These are phyloP conservation scores for Sphagnum magellanicum DNA, from an alignment of 228 moss, liverwort and hornwort genomes.

Conservation along the genomic window DNA sequence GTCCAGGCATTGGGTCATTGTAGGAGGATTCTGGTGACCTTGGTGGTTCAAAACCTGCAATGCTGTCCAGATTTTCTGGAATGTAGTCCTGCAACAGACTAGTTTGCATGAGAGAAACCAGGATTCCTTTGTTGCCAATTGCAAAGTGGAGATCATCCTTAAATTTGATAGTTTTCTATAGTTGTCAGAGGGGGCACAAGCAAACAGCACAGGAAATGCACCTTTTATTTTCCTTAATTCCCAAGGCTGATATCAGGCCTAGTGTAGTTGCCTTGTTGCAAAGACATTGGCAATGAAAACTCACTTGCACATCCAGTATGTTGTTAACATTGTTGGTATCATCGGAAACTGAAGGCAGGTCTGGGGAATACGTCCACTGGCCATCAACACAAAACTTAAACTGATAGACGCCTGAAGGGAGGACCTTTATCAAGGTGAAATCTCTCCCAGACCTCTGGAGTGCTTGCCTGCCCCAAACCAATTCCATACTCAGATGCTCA, in stretches of 20 bases:
- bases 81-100: slow-evolving; percentile 71
- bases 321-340: slow-evolving; percentile 70
- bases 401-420: slow-evolving; percentile 89
- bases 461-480: slow-evolving; percentile 42
- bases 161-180: too few species aligned
- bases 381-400: slow-evolving; percentile 85
- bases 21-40: slow-evolving; percentile 86
- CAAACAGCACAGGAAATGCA: too few species aligned
- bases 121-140: too few species aligned
- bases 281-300: slow-evolving; percentile 6
- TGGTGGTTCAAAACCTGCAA: slow-evolving; percentile 97
- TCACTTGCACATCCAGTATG: slow-evolving; percentile 89
- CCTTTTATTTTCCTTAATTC: background rate
- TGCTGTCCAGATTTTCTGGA: slow-evolving; percentile 93
- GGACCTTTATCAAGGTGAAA: slow-evolving; percentile 79
- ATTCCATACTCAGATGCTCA: too few species aligned
- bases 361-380: slow-evolving; percentile 72
- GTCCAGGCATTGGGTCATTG: slow-evolving; percentile 68
- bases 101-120: too few species aligned
- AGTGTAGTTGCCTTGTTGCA: background rate
- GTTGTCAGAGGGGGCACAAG: too few species aligned
- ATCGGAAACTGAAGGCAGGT: slow-evolving; percentile 47
- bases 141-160: too few species aligned
- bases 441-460: slow-evolving; percentile 92
- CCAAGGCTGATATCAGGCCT: background rate